Evolutionary conservation across 441 rosid species (phyloP), one percentile per base, ranked within the genome.

Genomic region (Daphne laureola): DNA sequence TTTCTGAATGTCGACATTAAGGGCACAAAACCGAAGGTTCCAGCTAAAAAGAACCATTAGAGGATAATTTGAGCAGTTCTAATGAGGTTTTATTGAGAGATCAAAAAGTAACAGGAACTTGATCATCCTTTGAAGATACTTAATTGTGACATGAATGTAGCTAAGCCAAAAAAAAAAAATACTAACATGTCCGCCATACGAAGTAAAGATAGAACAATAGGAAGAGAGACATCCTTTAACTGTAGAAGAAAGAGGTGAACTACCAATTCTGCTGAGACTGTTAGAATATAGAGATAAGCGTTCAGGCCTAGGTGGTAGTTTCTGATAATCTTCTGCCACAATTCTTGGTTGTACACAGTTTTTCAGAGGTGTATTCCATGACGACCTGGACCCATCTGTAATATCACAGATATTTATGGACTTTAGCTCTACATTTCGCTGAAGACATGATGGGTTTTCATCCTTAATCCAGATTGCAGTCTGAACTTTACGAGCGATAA

Each of bases 401-500:
- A 47, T 62, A 63, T 81, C 80, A 73, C 98, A 92, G 14, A 78
- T 25, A 64, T 67, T 68, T 21, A 89, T 64, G 27, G 76, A 73
- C 69, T 92, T 83, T 71, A 55, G 53, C 64, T 78, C 78, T 45
- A 71, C 75, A 68, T 89, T 84, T 54, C 60, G 64, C 73, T 35
- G 56, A 63, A 89, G 84, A 66, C 98, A 89, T 26, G 63, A 65
- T 53, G 69, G 73, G 18, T 83, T 66, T 54, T 78, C 87, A 62
- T 72, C 75, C 71, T 92, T 92, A 15, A 81, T 49, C 97, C 97
- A 92, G 58, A 92, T 81, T 12, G 98, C 98, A 27, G 97, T 88
- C 58, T 92, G 97, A 54, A 92, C 78, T 67, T 89, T 62, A 62
- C 59, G 75, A 26, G 98, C 83, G 69, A 86, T 70, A 66, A 89